Evolutionary conservation across 2,329 filamentous ascomycete genomes (phyloP), one percentile per base, ranked within the genome.

Genomic region (Paradendryphiella salina): DNA sequence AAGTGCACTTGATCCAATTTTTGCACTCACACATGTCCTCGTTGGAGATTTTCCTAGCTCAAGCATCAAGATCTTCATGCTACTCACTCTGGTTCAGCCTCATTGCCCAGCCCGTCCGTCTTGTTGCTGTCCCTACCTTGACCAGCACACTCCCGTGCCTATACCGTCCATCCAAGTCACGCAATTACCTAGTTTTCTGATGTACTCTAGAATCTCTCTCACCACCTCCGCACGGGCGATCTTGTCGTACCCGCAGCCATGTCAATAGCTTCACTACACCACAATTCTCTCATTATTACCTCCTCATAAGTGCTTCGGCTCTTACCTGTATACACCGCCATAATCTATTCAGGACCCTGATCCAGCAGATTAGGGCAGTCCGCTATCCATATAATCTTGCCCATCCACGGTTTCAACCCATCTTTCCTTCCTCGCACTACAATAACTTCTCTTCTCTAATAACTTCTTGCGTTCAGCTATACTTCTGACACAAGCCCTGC

Each of bases 401-500:
- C 32, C 40, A 33, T 38, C 34, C 23, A 46, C 52, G 32, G 18
- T 44, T 54, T 35, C 45, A 36, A 40, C 33, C 14, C 23, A 26
- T 51, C 55, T 52, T 47, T 52, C 47, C 54, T 59, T 50, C 46
- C 57, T 57, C 55, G 52, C 59, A 61, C 57, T 29, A 55, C 50
- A 33, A 50, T 48, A 34, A 36, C 18, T 40, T 36, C 36, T 36
- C 38, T 42, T 52, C 31, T 41, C 6, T 34, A 18, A 13, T 46
- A 43, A 35, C 29, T 56, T 46, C 23, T 9, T 23, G 21, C 36
- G 45, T 48, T 46, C 23, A 26, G 8, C 21, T 39, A 31, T 34
- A 14, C 14, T 3, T 4, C 45, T 31, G 11, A 29, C 3, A 13
- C 23, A 26, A 26, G 23, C 8, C 8, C 8, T 26, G 10, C 7